Evolutionary conservation across 257 asterid species (phyloP).

Genomic region (Forsythia suspensa): DNA sequence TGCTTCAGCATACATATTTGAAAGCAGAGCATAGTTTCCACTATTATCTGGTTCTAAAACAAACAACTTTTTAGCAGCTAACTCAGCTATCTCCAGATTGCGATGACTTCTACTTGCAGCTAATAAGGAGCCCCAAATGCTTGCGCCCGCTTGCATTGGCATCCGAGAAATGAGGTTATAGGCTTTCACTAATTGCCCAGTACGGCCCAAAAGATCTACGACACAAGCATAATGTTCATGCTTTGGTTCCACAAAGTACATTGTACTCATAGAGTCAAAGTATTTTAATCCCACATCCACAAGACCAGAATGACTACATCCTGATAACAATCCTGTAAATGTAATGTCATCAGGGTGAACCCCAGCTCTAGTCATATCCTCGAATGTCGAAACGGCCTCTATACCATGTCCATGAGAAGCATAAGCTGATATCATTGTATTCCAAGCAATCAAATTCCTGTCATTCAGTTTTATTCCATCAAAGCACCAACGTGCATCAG

Average conservation of each 20-base stretch:
- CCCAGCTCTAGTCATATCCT: conserved; percentile 58
- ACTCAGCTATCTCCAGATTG: conserved; percentile 77
- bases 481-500: conserved; percentile 64
- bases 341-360: conserved; percentile 66
- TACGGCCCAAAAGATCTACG: conserved; percentile 76
- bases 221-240: conserved; percentile 81
- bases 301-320: conserved; percentile 84
- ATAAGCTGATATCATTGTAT: conserved; percentile 72
- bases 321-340: conserved; percentile 75
- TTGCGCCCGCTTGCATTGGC: conserved; percentile 78
- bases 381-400: conserved; percentile 61
- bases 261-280: conserved; percentile 56
- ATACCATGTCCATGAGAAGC: conserved; percentile 70
- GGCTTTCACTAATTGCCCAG: conserved; percentile 78
- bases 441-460: conserved; percentile 70
- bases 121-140: conserved; percentile 86
- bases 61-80: conserved; percentile 67
- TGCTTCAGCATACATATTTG: conserved; percentile 89
- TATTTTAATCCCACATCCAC: conserved; percentile 67
- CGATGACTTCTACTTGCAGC: conserved; percentile 62
- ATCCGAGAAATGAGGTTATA: conserved; percentile 48
- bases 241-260: conserved; percentile 45
- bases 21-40: conserved; percentile 67
- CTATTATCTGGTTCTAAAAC: conserved; percentile 69
- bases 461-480: conserved; percentile 38